Base-by-base conservation (phyloP, 768 basidiomycete species). In the Suillus tomentosus region DNA sequence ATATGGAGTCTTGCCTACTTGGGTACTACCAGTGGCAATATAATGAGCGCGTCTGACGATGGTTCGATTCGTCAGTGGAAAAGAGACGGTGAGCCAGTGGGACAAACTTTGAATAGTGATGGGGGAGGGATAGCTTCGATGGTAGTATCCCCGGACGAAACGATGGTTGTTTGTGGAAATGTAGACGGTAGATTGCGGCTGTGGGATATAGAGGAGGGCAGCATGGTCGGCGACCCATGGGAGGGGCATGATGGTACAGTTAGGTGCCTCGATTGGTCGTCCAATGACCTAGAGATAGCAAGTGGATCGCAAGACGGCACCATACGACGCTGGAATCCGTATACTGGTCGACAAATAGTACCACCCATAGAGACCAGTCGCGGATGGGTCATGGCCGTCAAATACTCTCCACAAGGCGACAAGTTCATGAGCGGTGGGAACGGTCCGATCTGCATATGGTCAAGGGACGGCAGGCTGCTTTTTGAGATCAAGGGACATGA, bases 281-380 rank as follows among this genome's bases (percentile, higher is more conserved):
- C 27, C 27, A 4, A 27, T 4, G 27, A 4, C 27, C 27, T 27
- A 0, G 27, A 27, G 27, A 27, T 27, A 27, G 27, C 27, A 27
- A 64, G 58, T 7, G 66, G 55, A 66, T 68, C 8, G 4, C 3
- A 47, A 5, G 45, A 47, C 10, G 45, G n/a, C 10, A 47, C 45
- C 45, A 11, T 47, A 47, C 55, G 63, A 14, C 37, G 66, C 6
- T 72, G 70, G 63, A 64, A 66, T 19, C 47, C 62, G 11, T 10
- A 55, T 47, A 58, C 61, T 14, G 47, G 47, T 22, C 47, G 22
- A 22, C 47, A 48, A 48, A 24, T 24, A 13, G 13, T 13, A n/a
- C 6, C 22, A 24, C 47, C 47, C 11, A 48, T 48, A 6, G 3
- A 48, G n/a, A 24, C 5, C 5, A 13, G 50, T 51, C 27, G 27